Percentiles rank a stretch among this genome's conserved stretches.
These are phyloP conservation scores for Yarrowia alimentaria DNA, from an alignment of 805 yeast species.

Conservation along the genomic window DNA sequence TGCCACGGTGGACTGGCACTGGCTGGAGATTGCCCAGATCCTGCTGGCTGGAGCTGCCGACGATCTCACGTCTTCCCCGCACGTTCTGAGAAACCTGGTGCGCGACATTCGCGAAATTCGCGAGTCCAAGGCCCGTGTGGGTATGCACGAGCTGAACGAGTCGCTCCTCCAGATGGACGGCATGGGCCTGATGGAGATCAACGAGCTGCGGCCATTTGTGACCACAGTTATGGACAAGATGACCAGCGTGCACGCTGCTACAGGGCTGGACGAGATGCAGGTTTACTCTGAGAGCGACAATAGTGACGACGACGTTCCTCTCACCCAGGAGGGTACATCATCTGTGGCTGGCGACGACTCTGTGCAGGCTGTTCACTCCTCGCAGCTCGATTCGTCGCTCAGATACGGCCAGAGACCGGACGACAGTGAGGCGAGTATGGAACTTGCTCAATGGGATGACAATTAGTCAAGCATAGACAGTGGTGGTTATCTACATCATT, in stretches of 20 bases:
- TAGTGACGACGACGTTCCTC: slow-evolving; percentile 17
- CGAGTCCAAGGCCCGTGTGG: slow-evolving; percentile 74
- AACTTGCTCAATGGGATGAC: slow-evolving; percentile 20
- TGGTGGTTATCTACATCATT: slow-evolving; percentile 13
- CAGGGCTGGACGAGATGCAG: slow-evolving; percentile 29
- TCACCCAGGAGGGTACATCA: slow-evolving; percentile 28
- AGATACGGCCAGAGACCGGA: slow-evolving; percentile 13
- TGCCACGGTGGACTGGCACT: slow-evolving; percentile 57
- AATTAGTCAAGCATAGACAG: slow-evolving; percentile 1
- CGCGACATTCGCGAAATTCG: slow-evolving; percentile 86
- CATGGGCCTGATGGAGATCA: slow-evolving; percentile 77
- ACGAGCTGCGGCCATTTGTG: slow-evolving; percentile 82
- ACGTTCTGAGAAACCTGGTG: slow-evolving; percentile 63
- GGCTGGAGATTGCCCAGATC: slow-evolving; percentile 79
- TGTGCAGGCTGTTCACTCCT: slow-evolving; percentile 3
- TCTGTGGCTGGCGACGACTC: slow-evolving; percentile 37
- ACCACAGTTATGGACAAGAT: slow-evolving; percentile 77
- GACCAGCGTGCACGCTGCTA: slow-evolving; percentile 51
- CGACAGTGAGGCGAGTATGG: not conserved
- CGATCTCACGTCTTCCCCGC: slow-evolving; percentile 72
- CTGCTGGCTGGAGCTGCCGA: slow-evolving; percentile 70
- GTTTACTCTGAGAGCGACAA: slow-evolving; percentile 18
- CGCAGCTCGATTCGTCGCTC: slow-evolving; percentile 11
- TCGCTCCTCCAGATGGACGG: slow-evolving; percentile 81
- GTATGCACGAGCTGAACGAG: slow-evolving; percentile 74